These are phyloP conservation scores for Acacia concinna DNA, from an alignment of 331 rosid species.

Conservation along the genomic window DNA sequence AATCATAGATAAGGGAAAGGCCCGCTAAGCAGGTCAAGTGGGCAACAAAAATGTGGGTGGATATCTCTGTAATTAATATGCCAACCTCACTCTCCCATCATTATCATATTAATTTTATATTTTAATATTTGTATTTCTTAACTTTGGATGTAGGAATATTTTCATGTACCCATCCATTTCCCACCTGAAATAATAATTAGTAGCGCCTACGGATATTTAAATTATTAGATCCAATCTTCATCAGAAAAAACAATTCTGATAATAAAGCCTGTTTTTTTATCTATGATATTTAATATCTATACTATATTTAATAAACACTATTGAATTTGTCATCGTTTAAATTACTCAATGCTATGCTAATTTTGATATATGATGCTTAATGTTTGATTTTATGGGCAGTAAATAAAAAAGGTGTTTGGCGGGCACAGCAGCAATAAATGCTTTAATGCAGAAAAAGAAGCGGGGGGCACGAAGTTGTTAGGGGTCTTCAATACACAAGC, in stretches of 20 bases:
- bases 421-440: neutral
- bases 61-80: neutral
- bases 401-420: neutral
- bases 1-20: neutral
- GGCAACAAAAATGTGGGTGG: constrained; percentile 5
- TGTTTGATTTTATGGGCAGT: neutral
- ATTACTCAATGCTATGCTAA: no score
- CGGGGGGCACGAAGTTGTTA: neutral
- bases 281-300: no score
- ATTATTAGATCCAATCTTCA: no score
- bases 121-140: neutral
- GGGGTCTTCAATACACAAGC: neutral
- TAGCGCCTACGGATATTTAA: no score
- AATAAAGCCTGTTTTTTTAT: no score
- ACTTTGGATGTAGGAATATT: neutral
- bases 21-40: neutral
- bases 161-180: neutral
- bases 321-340: no score
- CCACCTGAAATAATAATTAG: neutral
- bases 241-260: no score
- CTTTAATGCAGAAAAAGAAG: neutral
- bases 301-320: no score
- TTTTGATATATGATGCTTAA: neutral
- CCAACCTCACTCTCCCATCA: neutral
- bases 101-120: neutral